Conservation (phyloP, 495 filamentous ascomycete species). For the Neohortaea acidophila region DNA sequence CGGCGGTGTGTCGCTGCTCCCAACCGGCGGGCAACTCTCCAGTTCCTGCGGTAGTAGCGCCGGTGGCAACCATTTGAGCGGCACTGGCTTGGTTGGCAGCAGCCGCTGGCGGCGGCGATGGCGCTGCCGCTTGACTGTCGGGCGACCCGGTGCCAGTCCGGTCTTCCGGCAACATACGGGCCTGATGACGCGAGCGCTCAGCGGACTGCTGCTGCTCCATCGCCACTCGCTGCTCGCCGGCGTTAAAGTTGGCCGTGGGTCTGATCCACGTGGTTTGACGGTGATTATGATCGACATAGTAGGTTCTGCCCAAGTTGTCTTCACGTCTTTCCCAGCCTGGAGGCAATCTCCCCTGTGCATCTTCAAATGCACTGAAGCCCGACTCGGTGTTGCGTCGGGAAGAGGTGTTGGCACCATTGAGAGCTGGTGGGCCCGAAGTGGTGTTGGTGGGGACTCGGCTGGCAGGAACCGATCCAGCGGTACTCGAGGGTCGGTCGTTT, state of each 20-base stretch:
- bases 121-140: constrained; percentile 43
- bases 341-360: constrained; percentile 79
- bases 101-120: constrained; percentile 30
- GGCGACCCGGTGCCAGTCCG: constrained; percentile 89
- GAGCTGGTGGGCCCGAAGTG: constrained; percentile 10
- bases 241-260: constrained; percentile 67
- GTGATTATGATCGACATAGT: constrained; percentile 98
- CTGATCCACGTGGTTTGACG: constrained; percentile 91
- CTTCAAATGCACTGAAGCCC: constrained; percentile 81
- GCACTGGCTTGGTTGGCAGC: constrained; percentile 35
- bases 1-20: constrained; percentile 90
- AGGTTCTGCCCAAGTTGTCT: constrained; percentile 92
- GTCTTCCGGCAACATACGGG: constrained; percentile 89
- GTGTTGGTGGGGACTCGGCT: constrained; percentile 8
- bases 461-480: constrained; percentile 4
- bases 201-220: constrained; percentile 78
- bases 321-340: constrained; percentile 92
- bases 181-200: constrained; percentile 84
- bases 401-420: constrained; percentile 8
- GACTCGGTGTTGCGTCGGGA: constrained; percentile 19
- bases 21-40: constrained; percentile 91
- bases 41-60: constrained; percentile 83
- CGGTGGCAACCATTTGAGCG: constrained; percentile 83
- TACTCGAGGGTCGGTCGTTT: constrained; percentile 16
- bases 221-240: constrained; percentile 58